Evolutionary conservation across 2,329 filamentous ascomycete genomes (phyloP).

Genomic region (Lasiodiplodia hormozganensis): DNA sequence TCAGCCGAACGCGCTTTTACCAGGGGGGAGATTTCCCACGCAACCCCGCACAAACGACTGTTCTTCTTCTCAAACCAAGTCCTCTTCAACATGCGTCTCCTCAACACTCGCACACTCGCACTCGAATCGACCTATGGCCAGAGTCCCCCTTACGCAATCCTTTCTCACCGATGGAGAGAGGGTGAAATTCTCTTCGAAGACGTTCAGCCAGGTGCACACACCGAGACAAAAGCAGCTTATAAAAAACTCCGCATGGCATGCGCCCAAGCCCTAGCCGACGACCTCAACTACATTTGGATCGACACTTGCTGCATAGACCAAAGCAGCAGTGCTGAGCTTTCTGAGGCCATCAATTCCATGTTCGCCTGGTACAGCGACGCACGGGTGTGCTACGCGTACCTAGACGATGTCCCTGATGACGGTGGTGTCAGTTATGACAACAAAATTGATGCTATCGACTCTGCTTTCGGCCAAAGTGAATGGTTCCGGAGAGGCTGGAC

Average conservation of each 20-base stretch:
- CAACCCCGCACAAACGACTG: too few species aligned
- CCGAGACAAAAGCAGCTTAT: neutral
- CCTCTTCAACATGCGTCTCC: too few species aligned
- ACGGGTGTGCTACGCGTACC: constrained; percentile 31
- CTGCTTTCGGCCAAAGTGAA: neutral
- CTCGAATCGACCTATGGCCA: too few species aligned
- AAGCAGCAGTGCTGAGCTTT: constrained; percentile 32
- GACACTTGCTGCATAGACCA: constrained; percentile 35
- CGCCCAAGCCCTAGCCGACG: constrained; percentile 30
- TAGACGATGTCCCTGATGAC: constrained; percentile 26
- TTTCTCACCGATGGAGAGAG: constrained; percentile 28
- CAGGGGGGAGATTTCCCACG: too few species aligned
- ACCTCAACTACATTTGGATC: constrained; percentile 35
- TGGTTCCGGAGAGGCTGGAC: constrained; percentile 29
- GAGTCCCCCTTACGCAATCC: constrained; percentile 16
- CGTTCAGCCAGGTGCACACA: neutral
- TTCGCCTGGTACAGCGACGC: constrained; percentile 33
- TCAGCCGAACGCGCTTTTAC: too few species aligned
- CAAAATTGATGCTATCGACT: neutral
- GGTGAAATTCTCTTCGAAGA: constrained; percentile 24
- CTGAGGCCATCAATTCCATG: constrained; percentile 35
- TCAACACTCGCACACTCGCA: too few species aligned
- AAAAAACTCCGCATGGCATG: constrained; percentile 14
- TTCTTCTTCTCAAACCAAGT: too few species aligned
- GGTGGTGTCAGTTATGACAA: neutral